Evolutionary conservation across 2,329 filamentous ascomycete species (phyloP).

Genomic region (Penicillium verrucosum): DNA sequence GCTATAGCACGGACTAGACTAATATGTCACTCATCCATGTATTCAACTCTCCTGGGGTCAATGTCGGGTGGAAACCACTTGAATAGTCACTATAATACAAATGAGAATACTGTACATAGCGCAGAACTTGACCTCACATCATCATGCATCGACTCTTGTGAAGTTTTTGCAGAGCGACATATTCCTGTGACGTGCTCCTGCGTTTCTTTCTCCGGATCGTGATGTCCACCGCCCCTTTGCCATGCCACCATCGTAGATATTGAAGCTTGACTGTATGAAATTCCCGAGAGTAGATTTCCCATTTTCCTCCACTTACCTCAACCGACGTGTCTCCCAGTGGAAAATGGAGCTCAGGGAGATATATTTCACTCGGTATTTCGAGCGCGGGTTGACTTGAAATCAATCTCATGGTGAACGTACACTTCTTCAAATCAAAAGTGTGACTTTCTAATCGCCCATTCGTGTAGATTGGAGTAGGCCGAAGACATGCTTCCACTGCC

Average conservation of each 20-base stretch:
- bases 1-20: neutral
- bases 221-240: constrained; percentile 75
- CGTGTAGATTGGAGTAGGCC: constrained; percentile 73
- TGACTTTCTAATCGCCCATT: constrained; percentile 68
- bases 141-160: neutral
- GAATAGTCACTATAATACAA: neutral
- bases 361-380: constrained; percentile 69
- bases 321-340: constrained; percentile 70
- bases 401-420: constrained; percentile 71
- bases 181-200: neutral
- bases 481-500: constrained; percentile 87
- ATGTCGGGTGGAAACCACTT: too few species aligned
- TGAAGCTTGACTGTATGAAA: constrained; percentile 68
- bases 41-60: neutral
- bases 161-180: neutral
- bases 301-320: constrained; percentile 79
- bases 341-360: constrained; percentile 89
- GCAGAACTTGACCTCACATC: neutral
- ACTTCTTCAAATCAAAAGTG: constrained; percentile 78
- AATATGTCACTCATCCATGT: neutral
- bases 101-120: neutral
- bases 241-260: constrained; percentile 88
- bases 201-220: constrained; percentile 48
- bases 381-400: constrained; percentile 60
- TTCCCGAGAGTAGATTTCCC: constrained; percentile 73